Base-by-base conservation (phyloP, 1,139 yeast genomes). In the Diutina sp. region DNA sequence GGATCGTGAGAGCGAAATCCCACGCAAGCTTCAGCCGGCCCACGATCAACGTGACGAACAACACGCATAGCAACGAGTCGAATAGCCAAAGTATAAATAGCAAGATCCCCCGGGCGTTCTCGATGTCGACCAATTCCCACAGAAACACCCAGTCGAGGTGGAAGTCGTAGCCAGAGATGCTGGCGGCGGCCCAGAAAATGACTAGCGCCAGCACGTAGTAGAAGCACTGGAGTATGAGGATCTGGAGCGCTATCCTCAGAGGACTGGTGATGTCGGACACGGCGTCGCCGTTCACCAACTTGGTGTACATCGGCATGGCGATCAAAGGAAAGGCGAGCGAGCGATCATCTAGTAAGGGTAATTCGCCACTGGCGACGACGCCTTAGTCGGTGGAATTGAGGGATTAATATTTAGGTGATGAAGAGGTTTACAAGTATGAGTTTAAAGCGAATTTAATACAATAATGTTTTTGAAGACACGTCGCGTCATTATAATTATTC, bases 21-120 rank as follows among this genome's bases (percentile, higher is more conserved):
- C 97, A 87, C 0, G 97, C 98, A 58, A 93, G 73, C 68, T 91
- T 93, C 50, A 96, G 87, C 59, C 98, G 75, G 0, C 98, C 97
- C 18, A 93, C 96, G 28, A 91, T 84, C 4, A 90, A 72, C 0
- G 96, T 89, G 65, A 93, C 84, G 64, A 90, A 90, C 18, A 89
- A 70, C 1, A 90, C 97, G 65, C 91, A 85, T 21, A 85, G 68
- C 56, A 87, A 73, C 1, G 96, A 78, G 67, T 88, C 96, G 57
- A 89, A 71, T 14, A 91, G 73, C 97, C 97, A 91, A 60, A 90
- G 69, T 14, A 79, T 69, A 54, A 85, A 80, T 55, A 91, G 71
- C 0, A 87, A 82, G 67, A 90, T 74, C 0, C 98, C 98, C 69
- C 87, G 72, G 2, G 96, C 83, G 64, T 90, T 90, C 58, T 87